These are phyloP conservation scores for Taphrina flavorubra DNA, from an alignment of 1,139 yeast genomes.

Conservation along the genomic window DNA sequence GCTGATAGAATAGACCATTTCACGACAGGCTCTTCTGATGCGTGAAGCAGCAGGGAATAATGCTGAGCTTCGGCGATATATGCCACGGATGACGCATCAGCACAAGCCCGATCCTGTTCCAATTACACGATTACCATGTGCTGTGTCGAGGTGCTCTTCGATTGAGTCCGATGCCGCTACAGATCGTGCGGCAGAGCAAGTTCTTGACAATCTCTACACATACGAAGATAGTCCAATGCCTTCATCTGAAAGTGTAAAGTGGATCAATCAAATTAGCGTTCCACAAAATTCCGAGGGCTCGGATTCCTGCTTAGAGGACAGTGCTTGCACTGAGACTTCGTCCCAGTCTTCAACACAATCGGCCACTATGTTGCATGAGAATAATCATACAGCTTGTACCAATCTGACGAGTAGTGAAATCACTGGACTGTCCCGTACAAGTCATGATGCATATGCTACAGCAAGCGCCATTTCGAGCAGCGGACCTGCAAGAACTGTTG, in stretches of 20 bases:
- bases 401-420: background rate
- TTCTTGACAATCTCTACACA: background rate
- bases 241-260: background rate
- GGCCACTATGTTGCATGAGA: no score
- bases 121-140: conserved; percentile 5
- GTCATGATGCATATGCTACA: background rate
- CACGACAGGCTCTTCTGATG: background rate
- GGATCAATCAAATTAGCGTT: background rate
- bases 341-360: no score
- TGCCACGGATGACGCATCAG: background rate
- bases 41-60: background rate
- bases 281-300: background rate
- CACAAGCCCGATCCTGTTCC: conserved; percentile 17
- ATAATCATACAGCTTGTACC: no score
- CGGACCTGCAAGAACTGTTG: no score
- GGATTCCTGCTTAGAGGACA: background rate
- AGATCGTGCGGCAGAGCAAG: background rate
- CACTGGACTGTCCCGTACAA: background rate
- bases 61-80: background rate
- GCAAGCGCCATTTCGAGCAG: background rate
- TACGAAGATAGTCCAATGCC: background rate
- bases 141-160: conserved; percentile 17
- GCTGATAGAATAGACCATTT: background rate
- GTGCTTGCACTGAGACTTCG: no score
- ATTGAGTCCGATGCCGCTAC: background rate